Evolutionary conservation across 805 yeast species (phyloP).

Genomic region (Teunomyces tritomae): DNA sequence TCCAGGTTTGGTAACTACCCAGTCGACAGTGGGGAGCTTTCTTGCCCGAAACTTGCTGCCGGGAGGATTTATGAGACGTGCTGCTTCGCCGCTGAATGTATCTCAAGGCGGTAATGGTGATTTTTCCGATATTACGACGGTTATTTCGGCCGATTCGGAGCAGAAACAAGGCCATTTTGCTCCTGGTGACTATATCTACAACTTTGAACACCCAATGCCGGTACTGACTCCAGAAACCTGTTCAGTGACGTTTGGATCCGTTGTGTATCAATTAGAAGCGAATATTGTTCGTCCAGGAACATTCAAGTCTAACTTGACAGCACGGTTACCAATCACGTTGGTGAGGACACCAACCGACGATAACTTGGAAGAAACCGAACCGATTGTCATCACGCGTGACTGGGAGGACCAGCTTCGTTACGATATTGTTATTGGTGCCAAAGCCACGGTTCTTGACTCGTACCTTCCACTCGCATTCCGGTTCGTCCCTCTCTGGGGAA

Average conservation of each 20-base stretch:
- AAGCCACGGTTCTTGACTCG: constrained; percentile 80
- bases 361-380: constrained; percentile 86
- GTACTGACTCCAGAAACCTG: constrained; percentile 80
- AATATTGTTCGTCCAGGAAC: constrained; percentile 75
- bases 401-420: constrained; percentile 94
- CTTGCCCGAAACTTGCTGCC: constrained; percentile 25
- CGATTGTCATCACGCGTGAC: constrained; percentile 82
- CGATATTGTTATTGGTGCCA: constrained; percentile 88
- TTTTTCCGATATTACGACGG: constrained; percentile 21
- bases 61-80: constrained; percentile 25
- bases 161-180: constrained; percentile 45
- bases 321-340: constrained; percentile 59
- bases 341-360: constrained; percentile 76
- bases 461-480: constrained; percentile 80
- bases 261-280: constrained; percentile 68
- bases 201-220: constrained; percentile 86
- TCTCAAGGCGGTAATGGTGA: constrained; percentile 10
- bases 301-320: constrained; percentile 73
- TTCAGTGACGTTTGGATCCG: constrained; percentile 77
- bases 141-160: constrained; percentile 19
- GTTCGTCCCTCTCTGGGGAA: constrained; percentile 77
- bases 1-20: constrained; percentile 5
- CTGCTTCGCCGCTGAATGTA: constrained; percentile 29
- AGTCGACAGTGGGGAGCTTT: constrained; percentile 15
- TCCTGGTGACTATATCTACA: constrained; percentile 90